phyloP scores from a whole-genome alignment of 116 monocot genomes.

The Zostera marina region DNA sequence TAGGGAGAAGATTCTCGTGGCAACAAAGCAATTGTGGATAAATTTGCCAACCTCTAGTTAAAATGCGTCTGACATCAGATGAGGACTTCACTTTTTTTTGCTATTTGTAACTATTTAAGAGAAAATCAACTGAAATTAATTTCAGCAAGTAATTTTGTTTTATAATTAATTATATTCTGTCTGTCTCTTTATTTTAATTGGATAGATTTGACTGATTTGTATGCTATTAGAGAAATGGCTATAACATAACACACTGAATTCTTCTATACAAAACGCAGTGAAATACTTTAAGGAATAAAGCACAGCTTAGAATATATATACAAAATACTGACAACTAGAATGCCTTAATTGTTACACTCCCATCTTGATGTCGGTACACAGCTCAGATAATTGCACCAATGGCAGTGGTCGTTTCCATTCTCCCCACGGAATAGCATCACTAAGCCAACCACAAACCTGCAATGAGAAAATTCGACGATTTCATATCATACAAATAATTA shows the following conservation, averaged over 20 bases:
- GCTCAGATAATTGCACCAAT: conserved; percentile 59
- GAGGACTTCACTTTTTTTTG: not conserved
- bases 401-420: conserved; percentile 36
- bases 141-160: not conserved
- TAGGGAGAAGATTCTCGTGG: conserved; percentile 56
- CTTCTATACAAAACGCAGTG: too few relatives aligned
- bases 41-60: conserved; percentile 18
- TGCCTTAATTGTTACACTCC: conserved; percentile 8
- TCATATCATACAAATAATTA: not conserved
- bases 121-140: not conserved
- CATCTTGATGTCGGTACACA: conserved; percentile 61
- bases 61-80: not conserved
- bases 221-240: too few relatives aligned
- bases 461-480: not conserved
- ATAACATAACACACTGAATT: too few relatives aligned
- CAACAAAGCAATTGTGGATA: conserved; percentile 61
- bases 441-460: conserved; percentile 39
- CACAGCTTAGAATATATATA: too few relatives aligned
- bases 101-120: not conserved
- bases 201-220: too few relatives aligned
- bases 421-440: conserved; percentile 36
- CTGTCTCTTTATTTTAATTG: too few relatives aligned
- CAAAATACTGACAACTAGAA: too few relatives aligned
- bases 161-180: too few relatives aligned
- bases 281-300: too few relatives aligned